phyloP scores from a whole-genome alignment of 83 land plant genomes.

The Isoetes engelmannii region DNA sequence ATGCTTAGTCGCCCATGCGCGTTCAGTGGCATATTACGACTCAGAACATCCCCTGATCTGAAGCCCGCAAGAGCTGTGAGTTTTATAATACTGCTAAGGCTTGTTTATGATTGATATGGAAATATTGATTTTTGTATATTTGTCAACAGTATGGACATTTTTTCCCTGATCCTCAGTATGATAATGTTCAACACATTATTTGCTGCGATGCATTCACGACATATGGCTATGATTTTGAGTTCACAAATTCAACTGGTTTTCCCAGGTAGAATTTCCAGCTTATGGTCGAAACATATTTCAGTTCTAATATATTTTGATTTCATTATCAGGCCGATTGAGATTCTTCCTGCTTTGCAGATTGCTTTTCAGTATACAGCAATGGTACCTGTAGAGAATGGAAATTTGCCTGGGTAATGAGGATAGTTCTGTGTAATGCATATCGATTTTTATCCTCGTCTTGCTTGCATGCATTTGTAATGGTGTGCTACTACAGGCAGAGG shows the following conservation, averaged over 20 bases:
- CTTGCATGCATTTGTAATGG: no score
- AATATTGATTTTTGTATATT: neutral
- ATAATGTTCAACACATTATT: slow-evolving; percentile 95
- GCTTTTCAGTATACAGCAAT: slow-evolving; percentile 90
- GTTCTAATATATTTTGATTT: neutral
- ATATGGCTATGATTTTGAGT: slow-evolving; percentile 93
- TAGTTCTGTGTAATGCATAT: neutral
- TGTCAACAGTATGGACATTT: slow-evolving; percentile 92
- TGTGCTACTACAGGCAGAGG: slow-evolving; percentile 34
- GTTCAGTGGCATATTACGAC: slow-evolving; percentile 68
- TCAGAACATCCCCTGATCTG: slow-evolving; percentile 90
- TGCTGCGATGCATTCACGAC: slow-evolving; percentile 95
- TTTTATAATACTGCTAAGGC: neutral
- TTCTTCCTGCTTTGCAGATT: slow-evolving; percentile 71
- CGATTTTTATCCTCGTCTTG: neutral
- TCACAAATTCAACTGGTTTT: slow-evolving; percentile 56
- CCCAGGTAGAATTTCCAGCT: slow-evolving; percentile 44
- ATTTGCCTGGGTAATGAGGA: neutral
- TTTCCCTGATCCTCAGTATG: slow-evolving; percentile 97
- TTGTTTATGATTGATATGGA: neutral
- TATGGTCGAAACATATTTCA: neutral
- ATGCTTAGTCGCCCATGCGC: slow-evolving; percentile 98
- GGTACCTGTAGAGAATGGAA: slow-evolving; percentile 38
- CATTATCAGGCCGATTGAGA: slow-evolving; percentile 31
- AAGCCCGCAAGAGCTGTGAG: slow-evolving; percentile 69